A percentile compares a stretch with the other conserved stretches of the same genome.
These are phyloP conservation scores for Euptelea pleiosperma DNA, from an alignment of 164 flowering plant species.

Conservation along the genomic window DNA sequence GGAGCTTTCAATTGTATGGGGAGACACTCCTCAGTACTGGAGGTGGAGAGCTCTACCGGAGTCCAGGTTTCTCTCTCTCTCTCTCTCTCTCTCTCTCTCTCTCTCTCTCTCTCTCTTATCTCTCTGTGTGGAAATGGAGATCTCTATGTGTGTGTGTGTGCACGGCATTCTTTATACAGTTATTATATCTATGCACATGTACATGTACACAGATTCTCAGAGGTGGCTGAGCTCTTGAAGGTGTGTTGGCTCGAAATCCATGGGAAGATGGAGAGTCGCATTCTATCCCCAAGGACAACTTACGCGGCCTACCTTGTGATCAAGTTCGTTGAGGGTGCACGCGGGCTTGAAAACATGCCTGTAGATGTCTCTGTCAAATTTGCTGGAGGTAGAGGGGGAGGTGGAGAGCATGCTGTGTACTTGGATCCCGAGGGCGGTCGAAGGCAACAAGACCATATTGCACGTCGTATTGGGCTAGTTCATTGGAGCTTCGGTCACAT, in stretches of 20 bases:
- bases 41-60: slow-evolving; percentile 29
- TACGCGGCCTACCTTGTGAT: slow-evolving; percentile 37
- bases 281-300: slow-evolving; percentile 26
- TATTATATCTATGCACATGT: not conserved
- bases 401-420: not conserved
- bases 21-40: slow-evolving; percentile 47
- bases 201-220: slow-evolving; percentile 26
- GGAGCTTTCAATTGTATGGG: slow-evolving; percentile 43
- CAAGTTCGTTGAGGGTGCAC: slow-evolving; percentile 3
- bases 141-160: not conserved
- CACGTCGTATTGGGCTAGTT: not conserved
- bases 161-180: not conserved
- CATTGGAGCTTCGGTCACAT: slow-evolving; percentile 1
- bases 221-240: slow-evolving; percentile 32
- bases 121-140: not conserved
- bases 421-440: slow-evolving; percentile 5
- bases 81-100: not conserved
- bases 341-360: slow-evolving; percentile 19
- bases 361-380: slow-evolving; percentile 20
- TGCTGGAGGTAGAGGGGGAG: slow-evolving; percentile 11
- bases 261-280: slow-evolving; percentile 23
- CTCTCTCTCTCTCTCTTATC: not conserved
- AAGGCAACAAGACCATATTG: not conserved
- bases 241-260: slow-evolving; percentile 45
- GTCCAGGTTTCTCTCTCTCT: slow-evolving; percentile 29